Percentiles rank a stretch among this genome's conserved stretches.
phyloP scores from a whole-genome alignment of 345 rosid species.

The Ceriops tagal region DNA sequence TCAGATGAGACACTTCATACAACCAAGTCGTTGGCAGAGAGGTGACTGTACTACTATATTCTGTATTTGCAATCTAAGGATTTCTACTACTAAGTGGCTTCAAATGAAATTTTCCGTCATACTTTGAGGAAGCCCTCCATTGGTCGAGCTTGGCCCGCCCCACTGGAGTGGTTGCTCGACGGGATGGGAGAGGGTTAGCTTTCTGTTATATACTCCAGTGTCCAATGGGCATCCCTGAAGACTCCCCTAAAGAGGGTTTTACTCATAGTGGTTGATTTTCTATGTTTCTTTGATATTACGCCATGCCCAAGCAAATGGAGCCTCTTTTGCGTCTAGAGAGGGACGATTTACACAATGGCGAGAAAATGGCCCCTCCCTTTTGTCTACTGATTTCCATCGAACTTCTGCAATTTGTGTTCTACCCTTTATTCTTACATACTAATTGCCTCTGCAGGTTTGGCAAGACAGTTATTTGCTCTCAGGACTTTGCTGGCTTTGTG shows the following conservation, averaged over 20 bases:
- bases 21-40: conserved; percentile 69
- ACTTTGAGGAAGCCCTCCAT: no score
- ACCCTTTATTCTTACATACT: not conserved
- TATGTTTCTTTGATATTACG: not conserved
- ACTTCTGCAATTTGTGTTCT: not conserved
- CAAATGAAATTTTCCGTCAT: not conserved
- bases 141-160: no score
- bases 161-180: no score
- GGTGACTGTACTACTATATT: conserved; percentile 33
- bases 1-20: conserved; percentile 63
- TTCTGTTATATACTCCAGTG: no score
- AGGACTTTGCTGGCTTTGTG: conserved; percentile 74
- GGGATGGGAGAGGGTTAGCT: no score
- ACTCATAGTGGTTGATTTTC: not conserved
- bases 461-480: conserved; percentile 72
- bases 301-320: not conserved
- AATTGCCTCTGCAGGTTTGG: conserved; percentile 48
- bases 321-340: not conserved
- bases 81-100: not conserved
- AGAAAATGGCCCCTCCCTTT: no score
- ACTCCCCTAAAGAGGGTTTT: no score
- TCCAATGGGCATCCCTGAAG: no score
- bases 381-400: no score
- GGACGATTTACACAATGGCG: no score
- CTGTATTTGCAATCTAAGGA: not conserved